Conservation (phyloP, 768 basidiomycete species). For the Hericium coralloides region DNA sequence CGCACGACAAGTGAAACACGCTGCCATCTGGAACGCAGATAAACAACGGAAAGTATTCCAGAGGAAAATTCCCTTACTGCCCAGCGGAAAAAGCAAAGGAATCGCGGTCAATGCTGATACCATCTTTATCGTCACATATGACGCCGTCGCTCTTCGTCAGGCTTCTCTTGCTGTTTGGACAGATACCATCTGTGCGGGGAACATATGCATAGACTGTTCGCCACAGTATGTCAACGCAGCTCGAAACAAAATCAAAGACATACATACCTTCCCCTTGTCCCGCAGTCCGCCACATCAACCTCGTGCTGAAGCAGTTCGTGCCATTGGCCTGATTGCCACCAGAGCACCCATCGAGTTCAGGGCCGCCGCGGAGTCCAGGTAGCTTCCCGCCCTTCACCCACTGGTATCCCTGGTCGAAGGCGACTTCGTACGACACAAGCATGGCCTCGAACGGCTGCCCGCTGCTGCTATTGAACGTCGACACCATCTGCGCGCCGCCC, state of each 20-base stretch:
- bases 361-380: conserved; percentile 66
- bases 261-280: conserved; percentile 62
- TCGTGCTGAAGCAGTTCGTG: conserved; percentile 59
- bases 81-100: conserved; percentile 54
- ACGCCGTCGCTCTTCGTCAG: conserved; percentile 32
- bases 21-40: conserved; percentile 44
- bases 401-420: conserved; percentile 55
- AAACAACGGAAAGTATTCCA: background rate
- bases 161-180: conserved; percentile 16
- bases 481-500: conserved; percentile 61
- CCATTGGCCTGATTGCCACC: conserved; percentile 61
- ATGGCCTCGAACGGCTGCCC: conserved; percentile 54
- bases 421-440: conserved; percentile 67
- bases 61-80: conserved; percentile 36
- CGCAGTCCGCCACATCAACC: conserved; percentile 67
- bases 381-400: conserved; percentile 76
- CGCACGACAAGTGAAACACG: conserved; percentile 67
- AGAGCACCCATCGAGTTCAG: conserved; percentile 53
- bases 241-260: background rate
- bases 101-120: conserved; percentile 65
- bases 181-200: conserved; percentile 52
- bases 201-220: conserved; percentile 73
- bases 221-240: conserved; percentile 1
- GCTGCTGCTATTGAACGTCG: conserved; percentile 55
- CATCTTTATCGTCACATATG: conserved; percentile 66